Evolutionary conservation across 139 green algal genomes (phyloP), one percentile per base, ranked within the genome.

Genomic region (Micromonas pusilla): DNA sequence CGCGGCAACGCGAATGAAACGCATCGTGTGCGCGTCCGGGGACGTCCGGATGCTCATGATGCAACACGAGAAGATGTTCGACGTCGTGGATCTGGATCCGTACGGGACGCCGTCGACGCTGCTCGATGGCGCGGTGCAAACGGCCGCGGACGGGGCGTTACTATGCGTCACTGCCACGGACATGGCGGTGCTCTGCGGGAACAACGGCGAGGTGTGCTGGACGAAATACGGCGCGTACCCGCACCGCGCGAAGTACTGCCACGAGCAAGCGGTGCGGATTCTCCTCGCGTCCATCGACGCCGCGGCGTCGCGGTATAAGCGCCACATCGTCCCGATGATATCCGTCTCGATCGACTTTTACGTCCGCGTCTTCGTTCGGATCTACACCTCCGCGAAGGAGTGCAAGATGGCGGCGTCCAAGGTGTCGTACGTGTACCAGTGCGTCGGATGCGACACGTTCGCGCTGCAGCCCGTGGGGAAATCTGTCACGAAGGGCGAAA

Each of bases 111-210:
- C 95, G 1, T 86, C 87, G 20, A 79, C 85, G n/a, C 86, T 98
- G 36, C 85, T 99, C 36, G 95, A 98, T 76, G 80, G 66, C 3
- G 95, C 95, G 16, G 89, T 99, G 28, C 92, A 97, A 85, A 80
- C 86, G 0, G 91, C 98, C 20, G 62, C 77, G 0, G 95, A 99
- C 39, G 95, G 95, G 13, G 95, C 95, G 9, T 78, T 99, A 72
- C 90, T 99, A 37, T 80, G 92, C 76, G 88, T 96, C 3, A 99
- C 95, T 4, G 95, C 95, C 57, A 99, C 95, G 21, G 94, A 98
- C 85, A 97, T 97, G 92, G 93, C 94, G 23, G 93, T 97, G 70
- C 88, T 98, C 71, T 98, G 94, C 76, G 94, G 94, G 77, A 97
- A 96, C 87, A 95, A 94, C 66, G 86, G 82, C n/a, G 92, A 94